Evolutionary conservation across 192 early-diverging fungal genomes (phyloP), one percentile per base, ranked within the genome.

Genomic region (Linderina pennispora): DNA sequence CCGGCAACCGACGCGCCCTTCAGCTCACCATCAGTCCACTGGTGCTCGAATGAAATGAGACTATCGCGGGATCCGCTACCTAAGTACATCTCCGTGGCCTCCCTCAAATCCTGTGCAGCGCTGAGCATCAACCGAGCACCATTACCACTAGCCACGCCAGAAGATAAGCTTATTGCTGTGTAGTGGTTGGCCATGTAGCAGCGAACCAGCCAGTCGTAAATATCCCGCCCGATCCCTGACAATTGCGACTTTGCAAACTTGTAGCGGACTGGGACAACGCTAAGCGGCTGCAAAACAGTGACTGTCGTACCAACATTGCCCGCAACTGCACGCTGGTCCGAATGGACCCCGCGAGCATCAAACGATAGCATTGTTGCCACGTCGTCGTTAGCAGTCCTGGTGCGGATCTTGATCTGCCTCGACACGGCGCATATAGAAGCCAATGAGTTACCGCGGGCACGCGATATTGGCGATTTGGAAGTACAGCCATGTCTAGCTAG

Each of bases 181-280:
- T n/a, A 28, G 39, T 67, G 42, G 48, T 60, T 56, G 22, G 53
- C 52, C 31, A 60, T 26, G 33, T 43, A 60, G 40, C 43, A 56
- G 0, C 20, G 26, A 3, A 43, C 45, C 11, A 56, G 22, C 65
- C 65, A 60, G 21, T 56, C 41, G 22, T 53, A 31, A 9, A 60
- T 50, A 6, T 39, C 39, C 3, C 22, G n/a, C 17, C 52, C 58
- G 16, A 56, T 60, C 13, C 45, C 48, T 4, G 53, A 33, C 20
- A 41, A 41, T 24, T 60, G 57, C n/a, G 53, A 23, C 31, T 53
- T 67, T 23, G 39, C 39, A 15, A 55, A 23, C 8, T 21, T 41
- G 24, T 67, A 67, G 14, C 65, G 56, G 6, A 67, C 65, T 23
- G 45, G 53, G 5, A 56, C 40, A 36, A 56, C 60, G 39, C 36